Base-by-base conservation (phyloP, 176 grass and related monocot species). In the Neostapfia colusana region DNA sequence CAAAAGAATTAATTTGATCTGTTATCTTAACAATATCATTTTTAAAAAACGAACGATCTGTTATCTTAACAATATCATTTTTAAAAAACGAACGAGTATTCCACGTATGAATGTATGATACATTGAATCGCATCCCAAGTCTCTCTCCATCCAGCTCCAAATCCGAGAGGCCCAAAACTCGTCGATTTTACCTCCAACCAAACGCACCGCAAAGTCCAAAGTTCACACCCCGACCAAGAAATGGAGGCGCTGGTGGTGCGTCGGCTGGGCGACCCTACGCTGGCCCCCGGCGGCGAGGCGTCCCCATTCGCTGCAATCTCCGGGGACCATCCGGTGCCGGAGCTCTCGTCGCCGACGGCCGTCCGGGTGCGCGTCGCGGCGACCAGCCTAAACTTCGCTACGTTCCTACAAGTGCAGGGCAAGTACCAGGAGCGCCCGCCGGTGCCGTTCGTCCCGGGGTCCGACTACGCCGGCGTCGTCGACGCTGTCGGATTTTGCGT, bases 361-460 rank as follows among this genome's bases (percentile, higher is more conserved):
- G 89, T 97, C 40, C 81, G 89, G 2, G 84, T 97, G 60, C 91
- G 95, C 8, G 82, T 97, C 18, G 77, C 54, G 46, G 86, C 89
- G 13, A 93, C 86, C 23, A 93, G 95, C 79, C 84, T 97, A 27
- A 97, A 97, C 83, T 97, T 79, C 73, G 95, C 91, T 12, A 92
- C 69, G 16, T 92, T 90, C 76, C 89, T 98, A 55, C 91, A 93
- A 51, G 84, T 98, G 67, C 91, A 92, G 49, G 95, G 91, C 8
- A 89, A 88, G 68, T 98, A 98, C 84, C 91, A 93, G 89, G 95
- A 93, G 75, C 92, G 86, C 2, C 86, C 80, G 25, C 45, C 82
- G 4, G 86, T 98, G 24, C 91, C 95, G 14, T 93, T 90, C 41
- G 57, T 98, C 13, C 89, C 89, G 1, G 95, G 91, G 2, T 98